These are phyloP conservation scores for Penicillium sp. DNA, from an alignment of 2,329 filamentous ascomycete genomes.

Conservation along the genomic window DNA sequence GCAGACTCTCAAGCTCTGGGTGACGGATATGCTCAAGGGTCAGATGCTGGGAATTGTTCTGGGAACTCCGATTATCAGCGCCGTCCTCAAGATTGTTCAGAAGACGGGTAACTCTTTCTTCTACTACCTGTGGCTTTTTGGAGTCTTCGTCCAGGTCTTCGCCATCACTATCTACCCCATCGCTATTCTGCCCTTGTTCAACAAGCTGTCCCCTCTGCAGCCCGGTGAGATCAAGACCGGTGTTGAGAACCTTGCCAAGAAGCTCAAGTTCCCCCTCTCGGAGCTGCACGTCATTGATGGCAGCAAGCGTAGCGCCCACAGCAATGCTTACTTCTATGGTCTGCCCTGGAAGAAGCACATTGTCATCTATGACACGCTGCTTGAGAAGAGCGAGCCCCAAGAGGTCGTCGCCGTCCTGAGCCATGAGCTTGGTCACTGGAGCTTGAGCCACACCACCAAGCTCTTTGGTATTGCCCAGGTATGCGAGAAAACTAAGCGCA, in stretches of 20 bases:
- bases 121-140: constrained; percentile 96
- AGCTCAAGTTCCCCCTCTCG: constrained; percentile 87
- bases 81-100: constrained; percentile 91
- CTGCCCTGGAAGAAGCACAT: constrained; percentile 99
- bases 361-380: constrained; percentile 96
- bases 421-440: constrained; percentile 98
- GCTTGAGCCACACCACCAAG: constrained; percentile 89
- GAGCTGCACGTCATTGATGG: constrained; percentile 96
- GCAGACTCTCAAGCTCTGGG: constrained; percentile 85
- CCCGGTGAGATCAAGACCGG: constrained; percentile 85
- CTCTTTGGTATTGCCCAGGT: constrained; percentile 86
- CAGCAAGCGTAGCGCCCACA: constrained; percentile 85
- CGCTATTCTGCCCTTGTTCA: constrained; percentile 92
- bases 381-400: constrained; percentile 89
- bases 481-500: constrained; percentile 34
- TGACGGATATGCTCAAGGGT: constrained; percentile 89
- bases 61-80: constrained; percentile 85
- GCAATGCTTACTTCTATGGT: constrained; percentile 95
- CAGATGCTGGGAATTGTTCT: constrained; percentile 81
- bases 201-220: constrained; percentile 92
- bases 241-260: constrained; percentile 82
- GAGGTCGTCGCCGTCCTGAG: constrained; percentile 95
- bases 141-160: constrained; percentile 85
- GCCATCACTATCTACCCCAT: constrained; percentile 97
- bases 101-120: constrained; percentile 94